phyloP scores from a whole-genome alignment of 208 protist species.

The Phytomonas sp. region DNA sequence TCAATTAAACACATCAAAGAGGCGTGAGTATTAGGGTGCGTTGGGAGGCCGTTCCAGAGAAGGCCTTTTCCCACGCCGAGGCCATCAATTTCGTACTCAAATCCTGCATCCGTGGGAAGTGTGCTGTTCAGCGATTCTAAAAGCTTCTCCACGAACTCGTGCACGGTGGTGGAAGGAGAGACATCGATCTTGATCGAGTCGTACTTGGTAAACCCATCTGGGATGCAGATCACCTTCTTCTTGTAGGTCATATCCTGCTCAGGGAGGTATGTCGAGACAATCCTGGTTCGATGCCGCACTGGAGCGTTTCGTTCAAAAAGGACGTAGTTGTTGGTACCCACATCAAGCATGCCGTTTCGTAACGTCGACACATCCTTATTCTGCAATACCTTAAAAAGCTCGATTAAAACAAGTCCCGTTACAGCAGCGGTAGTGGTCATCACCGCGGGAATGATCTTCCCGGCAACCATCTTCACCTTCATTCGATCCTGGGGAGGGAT shows the following conservation, averaged over 20 bases:
- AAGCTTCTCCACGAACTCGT: slow-evolving; percentile 47
- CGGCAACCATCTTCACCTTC: slow-evolving; percentile 92
- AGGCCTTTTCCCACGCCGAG: slow-evolving; percentile 79
- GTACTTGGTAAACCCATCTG: slow-evolving; percentile 86
- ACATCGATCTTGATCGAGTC: slow-evolving; percentile 63
- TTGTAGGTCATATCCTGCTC: slow-evolving; percentile 87
- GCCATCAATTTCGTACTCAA: slow-evolving; percentile 62
- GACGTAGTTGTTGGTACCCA: slow-evolving; percentile 87
- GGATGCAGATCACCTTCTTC: slow-evolving; percentile 72
- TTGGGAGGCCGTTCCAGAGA: slow-evolving; percentile 71
- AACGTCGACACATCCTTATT: slow-evolving; percentile 62
- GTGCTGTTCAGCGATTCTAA: slow-evolving; percentile 43
- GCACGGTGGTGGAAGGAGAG: slow-evolving; percentile 55
- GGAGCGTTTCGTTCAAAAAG: slow-evolving; percentile 81
- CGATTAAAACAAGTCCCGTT: slow-evolving; percentile 95
- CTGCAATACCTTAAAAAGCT: slow-evolving; percentile 97
- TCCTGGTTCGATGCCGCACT: slow-evolving; percentile 55
- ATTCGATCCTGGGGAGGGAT: slow-evolving; percentile 85
- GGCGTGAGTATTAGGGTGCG: slow-evolving; percentile 64
- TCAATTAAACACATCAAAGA: slow-evolving; percentile 79
- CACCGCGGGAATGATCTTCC: slow-evolving; percentile 99
- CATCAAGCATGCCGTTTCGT: slow-evolving; percentile 83
- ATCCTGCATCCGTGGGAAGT: slow-evolving; percentile 21
- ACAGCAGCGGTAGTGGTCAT: slow-evolving; percentile 99
- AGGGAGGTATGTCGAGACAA: slow-evolving; percentile 68